Percentiles rank a stretch among this genome's conserved stretches.
Conservation (phyloP, 108 stramenopile species). For the Stephanodiscus triporus region DNA sequence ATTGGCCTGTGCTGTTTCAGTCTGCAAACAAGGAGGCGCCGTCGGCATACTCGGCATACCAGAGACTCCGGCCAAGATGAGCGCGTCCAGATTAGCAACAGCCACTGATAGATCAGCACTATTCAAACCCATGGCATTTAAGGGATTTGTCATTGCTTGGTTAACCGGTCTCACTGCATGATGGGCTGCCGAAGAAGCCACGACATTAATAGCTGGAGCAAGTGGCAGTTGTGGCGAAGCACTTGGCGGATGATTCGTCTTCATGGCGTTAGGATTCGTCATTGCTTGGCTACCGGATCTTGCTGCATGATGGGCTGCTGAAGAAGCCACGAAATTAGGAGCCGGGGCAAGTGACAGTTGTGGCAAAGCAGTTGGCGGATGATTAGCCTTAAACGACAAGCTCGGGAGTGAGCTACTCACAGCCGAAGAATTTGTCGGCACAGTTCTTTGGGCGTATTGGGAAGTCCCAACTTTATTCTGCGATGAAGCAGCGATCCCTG, state of each 20-base stretch:
- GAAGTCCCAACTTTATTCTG: neutral
- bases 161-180: neutral
- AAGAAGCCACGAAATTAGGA: neutral
- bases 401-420: neutral
- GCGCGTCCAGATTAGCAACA: constrained; percentile 15
- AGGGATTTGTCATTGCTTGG: neutral
- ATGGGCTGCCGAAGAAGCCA: neutral
- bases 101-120: constrained; percentile 13
- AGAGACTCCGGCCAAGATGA: neutral
- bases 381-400: neutral
- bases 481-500: neutral
- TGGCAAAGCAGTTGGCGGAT: neutral
- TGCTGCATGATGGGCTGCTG: neutral
- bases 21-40: neutral
- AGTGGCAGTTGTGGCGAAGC: neutral
- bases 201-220: neutral
- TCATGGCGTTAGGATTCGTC: neutral
- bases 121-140: constrained; percentile 4
- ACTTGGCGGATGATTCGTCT: neutral
- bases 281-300: neutral
- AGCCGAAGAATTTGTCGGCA: neutral
- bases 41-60: neutral
- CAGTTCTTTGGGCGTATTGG: neutral
- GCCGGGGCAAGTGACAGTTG: neutral
- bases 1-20: neutral